A percentile compares a stretch with the other conserved stretches of the same genome.
Evolutionary conservation across 352 stramenopile species (phyloP).

Genomic region (Paralagenidium karlingii): DNA sequence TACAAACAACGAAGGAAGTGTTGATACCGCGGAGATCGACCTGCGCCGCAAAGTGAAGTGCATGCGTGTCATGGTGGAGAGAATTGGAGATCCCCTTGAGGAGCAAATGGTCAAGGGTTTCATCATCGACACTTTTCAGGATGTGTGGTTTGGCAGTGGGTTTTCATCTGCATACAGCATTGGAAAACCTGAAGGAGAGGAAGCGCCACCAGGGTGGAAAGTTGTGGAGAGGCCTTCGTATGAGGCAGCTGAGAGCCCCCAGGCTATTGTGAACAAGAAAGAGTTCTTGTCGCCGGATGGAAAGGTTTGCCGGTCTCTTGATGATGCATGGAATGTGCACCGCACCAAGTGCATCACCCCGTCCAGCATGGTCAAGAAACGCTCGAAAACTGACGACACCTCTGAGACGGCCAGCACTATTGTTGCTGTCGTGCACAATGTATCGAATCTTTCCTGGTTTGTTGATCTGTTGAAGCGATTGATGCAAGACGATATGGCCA

Average conservation of each 20-base stretch:
- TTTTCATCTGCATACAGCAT: too few species aligned
- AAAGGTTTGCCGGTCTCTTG: slow-evolving; percentile 19
- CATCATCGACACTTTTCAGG: slow-evolving; percentile 77
- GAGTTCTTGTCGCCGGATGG: slow-evolving; percentile 54
- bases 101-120: slow-evolving; percentile 74
- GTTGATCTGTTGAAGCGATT: slow-evolving; percentile 48
- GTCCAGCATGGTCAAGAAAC: slow-evolving; percentile 49
- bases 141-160: slow-evolving; percentile 71
- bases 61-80: slow-evolving; percentile 63
- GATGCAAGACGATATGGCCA: slow-evolving; percentile 14
- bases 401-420: slow-evolving; percentile 48
- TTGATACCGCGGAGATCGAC: slow-evolving; percentile 2
- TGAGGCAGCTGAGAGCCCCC: neutral
- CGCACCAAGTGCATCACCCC: slow-evolving; percentile 37
- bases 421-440: slow-evolving; percentile 62
- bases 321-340: slow-evolving; percentile 52
- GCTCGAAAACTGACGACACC: slow-evolving; percentile 47
- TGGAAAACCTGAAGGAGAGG: neutral
- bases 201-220: slow-evolving; percentile 34
- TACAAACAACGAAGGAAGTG: neutral
- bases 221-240: slow-evolving; percentile 3
- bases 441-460: slow-evolving; percentile 65
- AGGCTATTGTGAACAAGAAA: neutral
- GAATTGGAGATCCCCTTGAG: slow-evolving; percentile 54
- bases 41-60: slow-evolving; percentile 42